Base-by-base conservation (phyloP, 371 early-diverging fungal species). In the Funneliformis caledonium region DNA sequence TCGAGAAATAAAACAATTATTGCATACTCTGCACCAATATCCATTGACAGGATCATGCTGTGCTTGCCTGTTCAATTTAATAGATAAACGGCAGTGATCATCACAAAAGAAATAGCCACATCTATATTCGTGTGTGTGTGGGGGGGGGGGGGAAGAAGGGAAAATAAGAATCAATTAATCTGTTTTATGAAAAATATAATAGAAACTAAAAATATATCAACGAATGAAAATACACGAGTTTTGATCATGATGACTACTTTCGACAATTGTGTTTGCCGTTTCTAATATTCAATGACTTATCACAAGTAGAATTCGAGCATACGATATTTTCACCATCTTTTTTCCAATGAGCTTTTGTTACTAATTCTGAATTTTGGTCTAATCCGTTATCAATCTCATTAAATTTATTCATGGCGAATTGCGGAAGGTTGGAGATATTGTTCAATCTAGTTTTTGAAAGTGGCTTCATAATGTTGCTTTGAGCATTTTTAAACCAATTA, bases 31-130 rank as follows among this genome's bases (percentile, higher is more conserved):
- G 78, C 91, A 92, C 93, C 92, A 92, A 6, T 88, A 78, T 31
- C 97, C 97, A 64, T 87, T 80, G 19, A 85, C 86, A 6, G 94
- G 88, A 81, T 95, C 94, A 83, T 95, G 95, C 48, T 85, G 85
- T 7, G 94, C 95, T 75, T 91, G 86, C 8, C 84, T 81, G 67
- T 89, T 86, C 70, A 96, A 84, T 77, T 91, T 89, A 87, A 95
- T 90, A 81, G 92, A 91, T 78, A 88, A 93, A 26, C 88, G 86
- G 19, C 91, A 89, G 81, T 95, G 95, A 12, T 84, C 78, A 48
- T 93, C 93, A 83, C 96, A 95, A 82, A 85, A 93, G 31, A 93
- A 77, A 62, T 88, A 85, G 2, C 96, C 96, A 82, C 96, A 95
- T 74, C 93, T 93, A 83, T 42, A 31, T 45, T 19, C 67, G 26